A percentile compares a stretch with the other conserved stretches of the same genome.
These are phyloP conservation scores for Pseudogymnoascus sp. DNA, from an alignment of 2,329 filamentous ascomycete genomes.

Conservation along the genomic window DNA sequence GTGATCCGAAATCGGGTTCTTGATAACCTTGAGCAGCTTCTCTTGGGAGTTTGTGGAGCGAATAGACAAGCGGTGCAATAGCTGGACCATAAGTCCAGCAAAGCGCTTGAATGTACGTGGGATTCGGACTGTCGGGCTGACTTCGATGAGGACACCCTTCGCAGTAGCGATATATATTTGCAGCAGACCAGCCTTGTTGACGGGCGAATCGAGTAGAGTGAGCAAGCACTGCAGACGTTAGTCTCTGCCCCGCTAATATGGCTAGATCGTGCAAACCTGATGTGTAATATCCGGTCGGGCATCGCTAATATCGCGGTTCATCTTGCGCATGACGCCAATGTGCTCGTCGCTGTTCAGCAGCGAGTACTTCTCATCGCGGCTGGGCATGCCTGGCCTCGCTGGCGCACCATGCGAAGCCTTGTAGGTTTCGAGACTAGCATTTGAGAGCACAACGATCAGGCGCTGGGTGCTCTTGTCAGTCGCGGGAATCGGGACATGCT, in stretches of 20 bases:
- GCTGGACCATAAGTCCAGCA: constrained; percentile 95
- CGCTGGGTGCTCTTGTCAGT: constrained; percentile 86
- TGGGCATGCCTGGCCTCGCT: constrained; percentile 52
- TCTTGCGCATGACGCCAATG: constrained; percentile 98
- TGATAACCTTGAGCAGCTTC: constrained; percentile 94
- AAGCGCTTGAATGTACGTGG: constrained; percentile 98
- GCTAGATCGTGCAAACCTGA: constrained; percentile 57
- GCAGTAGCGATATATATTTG: constrained; percentile 99
- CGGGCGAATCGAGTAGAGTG: constrained; percentile 90
- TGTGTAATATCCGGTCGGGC: constrained; percentile 96
- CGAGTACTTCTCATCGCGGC: constrained; percentile 86
- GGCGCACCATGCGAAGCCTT: constrained; percentile 70
- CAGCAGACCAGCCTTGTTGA: constrained; percentile 96
- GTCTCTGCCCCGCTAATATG: constrained; percentile 17
- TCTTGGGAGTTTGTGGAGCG: constrained; percentile 94
- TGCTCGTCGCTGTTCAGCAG: constrained; percentile 98
- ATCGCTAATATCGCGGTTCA: constrained; percentile 97
- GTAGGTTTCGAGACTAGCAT: constrained; percentile 96
- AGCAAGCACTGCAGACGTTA: constrained; percentile 67
- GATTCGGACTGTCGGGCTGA: constrained; percentile 95
- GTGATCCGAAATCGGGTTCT: constrained; percentile 96
- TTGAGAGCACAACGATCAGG: constrained; percentile 90
- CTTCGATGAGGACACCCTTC: constrained; percentile 94
- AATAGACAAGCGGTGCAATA: constrained; percentile 91
- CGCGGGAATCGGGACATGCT: constrained; percentile 72